Evolutionary conservation across 2,329 filamentous ascomycete species (phyloP).

Genomic region (Epichloe hybrida): DNA sequence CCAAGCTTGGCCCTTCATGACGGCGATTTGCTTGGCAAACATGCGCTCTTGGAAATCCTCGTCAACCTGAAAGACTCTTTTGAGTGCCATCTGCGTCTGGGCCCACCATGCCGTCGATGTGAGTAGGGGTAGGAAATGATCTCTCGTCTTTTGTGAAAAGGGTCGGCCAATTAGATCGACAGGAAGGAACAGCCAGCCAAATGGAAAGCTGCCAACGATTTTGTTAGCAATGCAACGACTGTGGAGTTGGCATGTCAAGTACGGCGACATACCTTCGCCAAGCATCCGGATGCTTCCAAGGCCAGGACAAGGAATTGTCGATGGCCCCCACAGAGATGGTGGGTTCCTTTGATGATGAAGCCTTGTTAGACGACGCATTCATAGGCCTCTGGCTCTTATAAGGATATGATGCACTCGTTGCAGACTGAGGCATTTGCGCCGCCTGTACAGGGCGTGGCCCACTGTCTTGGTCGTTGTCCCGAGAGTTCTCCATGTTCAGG

Average conservation of each 20-base stretch:
- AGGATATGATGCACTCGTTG: slow-evolving; percentile 40
- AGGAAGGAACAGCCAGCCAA: slow-evolving; percentile 95
- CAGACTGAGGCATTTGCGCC: slow-evolving; percentile 26
- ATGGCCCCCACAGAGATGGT: slow-evolving; percentile 78
- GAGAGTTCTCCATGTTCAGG: slow-evolving; percentile 43
- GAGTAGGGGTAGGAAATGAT: slow-evolving; percentile 89
- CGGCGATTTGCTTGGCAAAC: slow-evolving; percentile 96
- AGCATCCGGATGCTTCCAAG: slow-evolving; percentile 96
- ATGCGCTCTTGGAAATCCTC: slow-evolving; percentile 96
- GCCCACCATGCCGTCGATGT: slow-evolving; percentile 97
- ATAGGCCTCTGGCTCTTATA: slow-evolving; percentile 76
- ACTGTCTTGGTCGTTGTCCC: slow-evolving; percentile 20
- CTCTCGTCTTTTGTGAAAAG: slow-evolving; percentile 84
- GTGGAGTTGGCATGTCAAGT: neutral
- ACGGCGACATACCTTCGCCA: slow-evolving; percentile 40
- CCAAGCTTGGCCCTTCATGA: slow-evolving; percentile 99
- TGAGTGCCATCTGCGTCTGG: slow-evolving; percentile 77
- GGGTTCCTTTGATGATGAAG: slow-evolving; percentile 34
- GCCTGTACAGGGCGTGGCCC: slow-evolving; percentile 50
- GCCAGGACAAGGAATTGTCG: slow-evolving; percentile 96
- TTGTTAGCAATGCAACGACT: slow-evolving; percentile 11
- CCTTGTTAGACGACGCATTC: slow-evolving; percentile 49
- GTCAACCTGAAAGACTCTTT: slow-evolving; percentile 80
- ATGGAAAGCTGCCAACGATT: slow-evolving; percentile 63
- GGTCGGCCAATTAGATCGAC: slow-evolving; percentile 93